Evolutionary conservation across 768 basidiomycete species (phyloP).

Genomic region (Kwoniella heveanensis): DNA sequence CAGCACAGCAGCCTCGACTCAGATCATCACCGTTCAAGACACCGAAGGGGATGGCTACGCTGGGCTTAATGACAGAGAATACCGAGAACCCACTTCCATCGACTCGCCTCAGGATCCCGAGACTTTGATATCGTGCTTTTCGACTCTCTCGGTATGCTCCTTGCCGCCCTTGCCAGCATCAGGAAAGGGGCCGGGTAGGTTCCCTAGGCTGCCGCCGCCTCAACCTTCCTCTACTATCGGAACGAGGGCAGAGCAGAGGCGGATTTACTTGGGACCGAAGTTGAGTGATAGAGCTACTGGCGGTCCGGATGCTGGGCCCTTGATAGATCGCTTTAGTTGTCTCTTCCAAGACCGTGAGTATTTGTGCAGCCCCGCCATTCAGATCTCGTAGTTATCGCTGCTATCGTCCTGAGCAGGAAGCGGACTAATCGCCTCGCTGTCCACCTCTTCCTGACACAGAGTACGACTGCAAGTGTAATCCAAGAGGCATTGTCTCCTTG

Average conservation of each 20-base stretch:
- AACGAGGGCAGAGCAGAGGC: conserved; percentile 36
- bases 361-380: no score
- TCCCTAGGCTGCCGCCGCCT: conserved; percentile 37
- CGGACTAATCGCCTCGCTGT: no score
- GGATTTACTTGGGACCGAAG: conserved; percentile 47
- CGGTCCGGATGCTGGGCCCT: conserved; percentile 49
- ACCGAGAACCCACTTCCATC: conserved; percentile 14
- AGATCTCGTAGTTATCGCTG: no score
- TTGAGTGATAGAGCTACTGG: conserved; percentile 47
- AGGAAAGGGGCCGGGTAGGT: conserved; percentile 28
- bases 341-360: conserved; percentile 50
- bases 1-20: conserved; percentile 10
- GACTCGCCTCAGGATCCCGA: conserved; percentile 16
- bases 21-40: not conserved
- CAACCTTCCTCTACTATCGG: conserved; percentile 27
- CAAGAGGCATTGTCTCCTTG: conserved; percentile 51
- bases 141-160: conserved; percentile 22
- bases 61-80: conserved; percentile 6
- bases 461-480: conserved; percentile 43
- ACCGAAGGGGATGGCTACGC: not conserved
- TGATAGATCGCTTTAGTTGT: conserved; percentile 52
- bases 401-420: no score
- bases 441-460: no score
- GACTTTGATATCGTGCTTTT: conserved; percentile 41
- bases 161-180: not conserved